phyloP scores from a whole-genome alignment of 352 stramenopile species.

The Phytopythium vexans region DNA sequence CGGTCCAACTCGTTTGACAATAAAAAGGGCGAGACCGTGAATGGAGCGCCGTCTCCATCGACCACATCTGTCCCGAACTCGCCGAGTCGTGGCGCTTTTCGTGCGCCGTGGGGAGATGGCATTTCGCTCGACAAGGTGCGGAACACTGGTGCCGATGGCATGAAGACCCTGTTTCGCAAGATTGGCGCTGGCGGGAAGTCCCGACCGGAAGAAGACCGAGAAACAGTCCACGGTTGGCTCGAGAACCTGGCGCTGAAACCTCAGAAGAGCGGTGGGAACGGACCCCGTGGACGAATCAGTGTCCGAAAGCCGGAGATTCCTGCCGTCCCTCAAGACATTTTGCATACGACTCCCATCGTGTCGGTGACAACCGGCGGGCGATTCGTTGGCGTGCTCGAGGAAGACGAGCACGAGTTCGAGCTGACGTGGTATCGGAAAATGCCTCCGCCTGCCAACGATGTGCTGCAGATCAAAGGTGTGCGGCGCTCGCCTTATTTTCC shows the following conservation, averaged over 20 bases:
- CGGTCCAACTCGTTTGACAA: slow-evolving; percentile 59
- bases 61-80: slow-evolving; percentile 7
- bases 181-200: slow-evolving; percentile 46
- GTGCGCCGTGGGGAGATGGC: slow-evolving; percentile 25
- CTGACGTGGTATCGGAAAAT: slow-evolving; percentile 74
- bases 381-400: slow-evolving; percentile 53
- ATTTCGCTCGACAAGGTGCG: slow-evolving; percentile 63
- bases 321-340: slow-evolving; percentile 11
- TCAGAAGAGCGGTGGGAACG: slow-evolving; percentile 17
- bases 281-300: slow-evolving; percentile 13
- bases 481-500: slow-evolving; percentile 54
- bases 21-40: slow-evolving; percentile 17
- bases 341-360: slow-evolving; percentile 54
- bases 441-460: slow-evolving; percentile 27
- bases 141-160: slow-evolving; percentile 49
- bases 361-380: slow-evolving; percentile 45
- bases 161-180: slow-evolving; percentile 77
- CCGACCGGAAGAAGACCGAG: slow-evolving; percentile 55
- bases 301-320: neutral
- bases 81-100: slow-evolving; percentile 5
- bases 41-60: slow-evolving; percentile 15
- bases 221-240: slow-evolving; percentile 59
- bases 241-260: slow-evolving; percentile 49
- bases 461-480: slow-evolving; percentile 66
- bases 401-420: slow-evolving; percentile 55